A percentile compares a stretch with the other conserved stretches of the same genome.
Evolutionary conservation across 495 filamentous ascomycete species (phyloP).

Genomic region (Neurospora tetraspora): DNA sequence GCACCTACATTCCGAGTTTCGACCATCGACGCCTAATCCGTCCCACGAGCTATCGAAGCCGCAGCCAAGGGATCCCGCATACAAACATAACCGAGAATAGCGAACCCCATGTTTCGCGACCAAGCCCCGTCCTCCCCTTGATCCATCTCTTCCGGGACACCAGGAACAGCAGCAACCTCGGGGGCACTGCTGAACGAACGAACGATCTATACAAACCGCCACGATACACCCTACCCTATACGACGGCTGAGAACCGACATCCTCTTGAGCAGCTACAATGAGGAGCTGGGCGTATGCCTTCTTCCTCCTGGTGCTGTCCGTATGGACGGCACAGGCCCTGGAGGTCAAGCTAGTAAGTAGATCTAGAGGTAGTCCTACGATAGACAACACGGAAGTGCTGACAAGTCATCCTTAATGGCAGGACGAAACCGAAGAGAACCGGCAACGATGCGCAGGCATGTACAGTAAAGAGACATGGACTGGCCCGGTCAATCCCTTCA

Average conservation of each 20-base stretch:
- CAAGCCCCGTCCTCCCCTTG: not conserved
- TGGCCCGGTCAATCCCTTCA: slow-evolving; percentile 78
- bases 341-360: slow-evolving; percentile 44
- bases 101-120: not conserved
- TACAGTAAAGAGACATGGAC: slow-evolving; percentile 88
- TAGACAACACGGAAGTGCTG: not conserved
- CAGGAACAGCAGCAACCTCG: not conserved
- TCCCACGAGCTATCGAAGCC: not conserved
- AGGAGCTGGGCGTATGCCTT: slow-evolving; percentile 29
- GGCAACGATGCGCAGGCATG: slow-evolving; percentile 94
- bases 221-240: slow-evolving; percentile 10
- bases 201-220: slow-evolving; percentile 4
- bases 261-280: slow-evolving; percentile 19
- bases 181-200: not conserved
- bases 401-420: slow-evolving; percentile 18
- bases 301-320: slow-evolving; percentile 38
- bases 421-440: slow-evolving; percentile 65
- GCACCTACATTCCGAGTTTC: not conserved
- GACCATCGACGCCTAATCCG: not conserved
- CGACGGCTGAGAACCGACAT: not conserved
- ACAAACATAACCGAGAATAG: not conserved
- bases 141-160: not conserved
- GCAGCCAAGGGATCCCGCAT: not conserved
- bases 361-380: not conserved
- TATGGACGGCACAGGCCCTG: slow-evolving; percentile 50